Percentiles rank a stretch among this genome's conserved stretches.
These are phyloP conservation scores for Hypsizygus marmoreus DNA, from an alignment of 768 basidiomycete genomes.

Conservation along the genomic window DNA sequence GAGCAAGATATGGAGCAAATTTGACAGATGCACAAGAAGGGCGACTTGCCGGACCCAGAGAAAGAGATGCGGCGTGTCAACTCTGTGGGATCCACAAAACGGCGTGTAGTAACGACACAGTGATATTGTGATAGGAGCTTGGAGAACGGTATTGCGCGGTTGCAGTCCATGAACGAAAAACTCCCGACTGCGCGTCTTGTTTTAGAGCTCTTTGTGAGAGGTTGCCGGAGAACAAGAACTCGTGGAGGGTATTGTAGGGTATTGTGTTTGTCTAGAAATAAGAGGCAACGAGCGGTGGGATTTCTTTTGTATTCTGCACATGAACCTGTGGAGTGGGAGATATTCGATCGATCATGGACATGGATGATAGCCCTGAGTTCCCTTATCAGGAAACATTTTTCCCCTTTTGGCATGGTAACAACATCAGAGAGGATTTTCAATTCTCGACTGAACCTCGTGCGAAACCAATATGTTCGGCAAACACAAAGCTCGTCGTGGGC, in stretches of 20 bases:
- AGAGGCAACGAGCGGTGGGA: not conserved
- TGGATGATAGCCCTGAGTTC: slow-evolving; percentile 4
- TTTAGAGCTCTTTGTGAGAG: too few relatives aligned
- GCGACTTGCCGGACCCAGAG: too few relatives aligned
- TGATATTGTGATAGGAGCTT: too few relatives aligned
- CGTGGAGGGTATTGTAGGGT: not conserved
- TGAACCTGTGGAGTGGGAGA: slow-evolving; percentile 10
- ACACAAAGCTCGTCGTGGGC: slow-evolving; percentile 11
- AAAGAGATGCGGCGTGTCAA: too few relatives aligned
- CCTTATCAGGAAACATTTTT: not conserved
- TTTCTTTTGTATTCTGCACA: not conserved
- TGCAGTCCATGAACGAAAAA: too few relatives aligned
- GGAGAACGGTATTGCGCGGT: too few relatives aligned
- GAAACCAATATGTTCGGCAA: slow-evolving; percentile 9
- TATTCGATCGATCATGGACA: not conserved
- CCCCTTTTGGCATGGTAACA: slow-evolving; percentile 1
- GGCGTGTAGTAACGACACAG: too few relatives aligned
- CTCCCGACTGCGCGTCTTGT: too few relatives aligned
- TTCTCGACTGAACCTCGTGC: slow-evolving; percentile 1
- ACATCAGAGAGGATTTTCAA: too few relatives aligned
- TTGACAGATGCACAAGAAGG: too few relatives aligned
- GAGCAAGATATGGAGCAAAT: too few relatives aligned
- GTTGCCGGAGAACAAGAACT: not conserved
- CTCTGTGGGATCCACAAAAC: too few relatives aligned
- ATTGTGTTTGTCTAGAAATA: not conserved